Evolutionary conservation across 1,284 basidiomycete species (phyloP).

Genomic region (Volvariella volvacea): DNA sequence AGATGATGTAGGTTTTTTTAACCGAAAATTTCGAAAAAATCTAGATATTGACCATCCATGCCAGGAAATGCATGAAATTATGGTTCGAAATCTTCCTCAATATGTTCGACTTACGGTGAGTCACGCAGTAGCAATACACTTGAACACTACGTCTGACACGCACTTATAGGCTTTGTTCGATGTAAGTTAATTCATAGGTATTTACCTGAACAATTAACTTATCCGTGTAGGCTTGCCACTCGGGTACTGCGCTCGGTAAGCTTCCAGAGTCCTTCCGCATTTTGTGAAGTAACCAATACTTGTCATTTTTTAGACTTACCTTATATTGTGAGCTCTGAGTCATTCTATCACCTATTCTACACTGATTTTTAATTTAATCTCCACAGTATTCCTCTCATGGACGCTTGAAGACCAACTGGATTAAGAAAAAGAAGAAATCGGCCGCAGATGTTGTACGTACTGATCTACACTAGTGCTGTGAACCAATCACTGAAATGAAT

Average conservation of each 20-base stretch:
- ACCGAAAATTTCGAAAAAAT: conserved; percentile 1
- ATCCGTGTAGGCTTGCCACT: conserved; percentile 48
- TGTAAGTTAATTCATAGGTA: conserved; percentile 30
- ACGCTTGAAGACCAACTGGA: conserved; percentile 42
- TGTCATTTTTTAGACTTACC: conserved; percentile 44
- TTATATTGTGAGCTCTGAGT: conserved; percentile 39
- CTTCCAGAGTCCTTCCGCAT: not conserved
- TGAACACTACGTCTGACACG: conserved; percentile 3
- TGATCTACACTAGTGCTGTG: conserved; percentile 10
- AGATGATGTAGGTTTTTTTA: conserved; percentile 58
- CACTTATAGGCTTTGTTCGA: conserved; percentile 59
- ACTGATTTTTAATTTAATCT: not conserved
- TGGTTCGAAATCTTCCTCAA: conserved; percentile 54
- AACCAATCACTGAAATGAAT: not conserved
- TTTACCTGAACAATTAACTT: conserved; percentile 7
- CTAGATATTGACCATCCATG: conserved; percentile 1
- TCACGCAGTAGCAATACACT: conserved; percentile 4
- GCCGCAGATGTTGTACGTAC: conserved; percentile 44
- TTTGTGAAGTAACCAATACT: not conserved
- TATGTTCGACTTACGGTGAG: conserved; percentile 70
- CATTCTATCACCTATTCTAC: not conserved
- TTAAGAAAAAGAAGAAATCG: conserved; percentile 30
- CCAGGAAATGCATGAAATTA: conserved; percentile 53
- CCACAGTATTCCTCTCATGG: conserved; percentile 57
- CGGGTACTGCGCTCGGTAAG: conserved; percentile 54